Conservation (phyloP, 1,284 basidiomycete species). For the Pseudozyma tsukubaensis region DNA sequence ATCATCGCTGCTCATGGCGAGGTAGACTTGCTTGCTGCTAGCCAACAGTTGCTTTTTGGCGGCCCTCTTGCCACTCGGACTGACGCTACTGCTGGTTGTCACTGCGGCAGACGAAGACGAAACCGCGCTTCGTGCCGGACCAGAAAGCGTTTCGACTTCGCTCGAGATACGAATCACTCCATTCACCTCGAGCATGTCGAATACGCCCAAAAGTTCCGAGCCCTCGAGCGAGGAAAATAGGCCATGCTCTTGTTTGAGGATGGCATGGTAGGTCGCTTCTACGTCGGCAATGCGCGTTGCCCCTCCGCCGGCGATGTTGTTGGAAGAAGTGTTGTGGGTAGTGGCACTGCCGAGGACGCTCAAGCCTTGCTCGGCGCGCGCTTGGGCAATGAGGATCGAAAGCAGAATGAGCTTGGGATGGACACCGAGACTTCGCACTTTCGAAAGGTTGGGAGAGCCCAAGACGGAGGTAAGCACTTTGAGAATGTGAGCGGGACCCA, state of each 20-base stretch:
- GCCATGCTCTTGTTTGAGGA: slow-evolving; percentile 54
- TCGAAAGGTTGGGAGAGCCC: slow-evolving; percentile 58
- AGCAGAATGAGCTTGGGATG: slow-evolving; percentile 66
- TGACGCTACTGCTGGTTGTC: slow-evolving; percentile 28
- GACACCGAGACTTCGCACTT: slow-evolving; percentile 60
- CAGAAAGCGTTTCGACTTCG: slow-evolving; percentile 32
- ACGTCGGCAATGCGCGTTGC: slow-evolving; percentile 54
- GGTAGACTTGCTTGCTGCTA: slow-evolving; percentile 40
- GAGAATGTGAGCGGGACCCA: slow-evolving; percentile 63
- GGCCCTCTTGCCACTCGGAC: slow-evolving; percentile 59
- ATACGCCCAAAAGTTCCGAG: slow-evolving; percentile 64
- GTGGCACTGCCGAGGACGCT: slow-evolving; percentile 36
- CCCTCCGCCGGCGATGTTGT: background rate
- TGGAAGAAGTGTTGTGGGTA: background rate
- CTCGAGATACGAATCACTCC: slow-evolving; percentile 54
- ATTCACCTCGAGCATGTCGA: slow-evolving; percentile 65
- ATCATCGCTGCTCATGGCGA: slow-evolving; percentile 50
- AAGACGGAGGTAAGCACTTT: slow-evolving; percentile 63
- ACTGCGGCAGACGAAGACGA: background rate
- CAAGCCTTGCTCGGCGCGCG: slow-evolving; percentile 39
- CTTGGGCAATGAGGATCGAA: slow-evolving; percentile 55
- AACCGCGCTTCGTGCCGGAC: background rate
- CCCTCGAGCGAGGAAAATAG: slow-evolving; percentile 54
- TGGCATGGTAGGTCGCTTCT: slow-evolving; percentile 55
- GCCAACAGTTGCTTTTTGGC: slow-evolving; percentile 61